These are phyloP conservation scores for Mucor circinelloides DNA, from an alignment of 371 early-diverging fungal species.

Conservation along the genomic window DNA sequence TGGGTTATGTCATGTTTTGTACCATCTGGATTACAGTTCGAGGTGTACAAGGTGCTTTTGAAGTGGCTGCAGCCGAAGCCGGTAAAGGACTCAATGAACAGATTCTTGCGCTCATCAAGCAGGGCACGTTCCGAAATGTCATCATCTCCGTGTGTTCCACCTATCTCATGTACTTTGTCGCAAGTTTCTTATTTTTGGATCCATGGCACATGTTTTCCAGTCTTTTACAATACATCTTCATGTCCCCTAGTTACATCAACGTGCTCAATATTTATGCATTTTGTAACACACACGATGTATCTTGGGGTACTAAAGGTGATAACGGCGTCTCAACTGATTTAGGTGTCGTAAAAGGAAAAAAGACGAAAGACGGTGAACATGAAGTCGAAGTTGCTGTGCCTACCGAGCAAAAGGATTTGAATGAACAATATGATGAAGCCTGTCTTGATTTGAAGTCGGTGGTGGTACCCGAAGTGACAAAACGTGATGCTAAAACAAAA, in stretches of 20 bases:
- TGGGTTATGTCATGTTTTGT: conserved; percentile 66
- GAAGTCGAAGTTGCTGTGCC: conserved; percentile 69
- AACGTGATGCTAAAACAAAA: conserved; percentile 73
- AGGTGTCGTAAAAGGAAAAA: conserved; percentile 46
- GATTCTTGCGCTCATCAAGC: conserved; percentile 22
- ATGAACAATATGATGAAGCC: conserved; percentile 72
- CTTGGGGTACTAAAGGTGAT: conserved; percentile 95
- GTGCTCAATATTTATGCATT: conserved; percentile 93
- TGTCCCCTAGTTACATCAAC: conserved; percentile 85
- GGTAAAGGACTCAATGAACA: conserved; percentile 6
- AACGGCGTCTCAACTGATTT: conserved; percentile 47
- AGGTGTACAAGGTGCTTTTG: conserved; percentile 42
- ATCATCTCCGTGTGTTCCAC: conserved; percentile 66
- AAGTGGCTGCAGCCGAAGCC: conserved; percentile 8
- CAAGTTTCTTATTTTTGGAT: conserved; percentile 67
- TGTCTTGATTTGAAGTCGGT: conserved; percentile 48
- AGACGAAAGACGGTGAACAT: conserved; percentile 34
- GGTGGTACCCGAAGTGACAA: conserved; percentile 51
- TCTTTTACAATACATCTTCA: conserved; percentile 82
- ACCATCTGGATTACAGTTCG: conserved; percentile 54
- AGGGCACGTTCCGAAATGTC: conserved; percentile 57
- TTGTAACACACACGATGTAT: conserved; percentile 92
- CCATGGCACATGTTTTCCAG: conserved; percentile 96
- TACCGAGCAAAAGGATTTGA: conserved; percentile 76
- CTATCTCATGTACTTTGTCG: conserved; percentile 67